Base-by-base conservation (phyloP, 1,284 basidiomycete genomes). In the Boletellus sp. region DNA sequence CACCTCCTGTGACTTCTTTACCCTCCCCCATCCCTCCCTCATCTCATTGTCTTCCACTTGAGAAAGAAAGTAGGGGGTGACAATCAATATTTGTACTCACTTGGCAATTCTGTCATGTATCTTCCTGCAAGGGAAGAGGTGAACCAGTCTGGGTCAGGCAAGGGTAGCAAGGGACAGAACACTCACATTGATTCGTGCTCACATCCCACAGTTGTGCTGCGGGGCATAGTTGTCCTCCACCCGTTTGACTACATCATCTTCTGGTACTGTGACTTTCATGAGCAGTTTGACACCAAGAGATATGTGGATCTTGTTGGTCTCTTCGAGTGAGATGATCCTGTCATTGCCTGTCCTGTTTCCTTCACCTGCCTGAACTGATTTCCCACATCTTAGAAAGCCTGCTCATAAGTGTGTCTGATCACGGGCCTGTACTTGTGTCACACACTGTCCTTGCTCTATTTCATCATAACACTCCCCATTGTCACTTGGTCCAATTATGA, bases 301-400 rank as follows among this genome's bases (percentile, higher is more conserved):
- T 57, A 97, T 83, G 75, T 97, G 93, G 68, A 97, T 92, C 73
- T 91, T 93, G 80, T 98, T 98, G 50, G 95, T 97, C 80, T 99
- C 97, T 68, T 97, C 95, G 67, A 99, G 82, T 60, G 90, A 88
- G 68, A 97, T 88, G 67, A n/a, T n/a, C n/a, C n/a, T n/a, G n/a
- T n/a, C n/a, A n/a, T n/a, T n/a, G n/a, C n/a, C n/a, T n/a, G n/a
- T n/a, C n/a, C n/a, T n/a, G n/a, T n/a, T n/a, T n/a, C n/a, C n/a
- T n/a, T n/a, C n/a, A n/a, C n/a, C n/a, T n/a, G n/a, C n/a, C n/a
- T n/a, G n/a, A n/a, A n/a, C n/a, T n/a, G n/a, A n/a, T n/a, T n/a
- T n/a, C n/a, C n/a, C n/a, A n/a, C n/a, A n/a, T n/a, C n/a, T n/a
- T n/a, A n/a, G n/a, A n/a, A n/a, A n/a, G n/a, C n/a, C n/a, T n/a